Evolutionary conservation across 2,329 filamentous ascomycete species (phyloP).

Genomic region (Emergomyces africanus): DNA sequence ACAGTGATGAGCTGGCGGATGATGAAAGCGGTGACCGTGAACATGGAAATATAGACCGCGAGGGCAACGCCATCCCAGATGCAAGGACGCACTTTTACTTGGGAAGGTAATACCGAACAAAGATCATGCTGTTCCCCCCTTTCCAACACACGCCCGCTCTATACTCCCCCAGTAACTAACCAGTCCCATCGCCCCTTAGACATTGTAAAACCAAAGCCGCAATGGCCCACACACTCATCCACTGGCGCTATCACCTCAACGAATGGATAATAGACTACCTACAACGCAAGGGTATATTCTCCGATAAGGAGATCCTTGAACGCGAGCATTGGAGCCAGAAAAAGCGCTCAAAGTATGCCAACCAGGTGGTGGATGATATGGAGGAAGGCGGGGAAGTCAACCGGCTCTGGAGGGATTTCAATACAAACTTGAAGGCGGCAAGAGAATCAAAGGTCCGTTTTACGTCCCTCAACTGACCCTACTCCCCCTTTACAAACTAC

Average conservation of each 20-base stretch:
- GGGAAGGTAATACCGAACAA: constrained; percentile 31
- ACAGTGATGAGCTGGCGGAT: constrained; percentile 26
- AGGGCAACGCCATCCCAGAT: constrained; percentile 35
- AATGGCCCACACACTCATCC: constrained; percentile 57
- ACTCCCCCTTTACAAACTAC: background rate
- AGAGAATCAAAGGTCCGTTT: constrained; percentile 35
- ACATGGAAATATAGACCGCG: constrained; percentile 30
- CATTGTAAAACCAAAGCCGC: constrained; percentile 53
- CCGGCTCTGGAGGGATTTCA: constrained; percentile 53
- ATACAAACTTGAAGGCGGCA: constrained; percentile 47
- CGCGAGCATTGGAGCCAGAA: constrained; percentile 49
- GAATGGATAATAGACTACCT: constrained; percentile 56
- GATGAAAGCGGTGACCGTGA: constrained; percentile 20
- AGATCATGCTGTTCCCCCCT: background rate
- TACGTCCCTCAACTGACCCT: background rate
- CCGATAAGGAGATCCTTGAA: constrained; percentile 44
- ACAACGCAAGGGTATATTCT: constrained; percentile 43
- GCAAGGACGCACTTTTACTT: constrained; percentile 38
- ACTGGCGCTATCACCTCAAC: constrained; percentile 67
- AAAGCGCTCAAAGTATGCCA: constrained; percentile 47
- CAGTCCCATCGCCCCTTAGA: constrained; percentile 12
- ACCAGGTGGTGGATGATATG: constrained; percentile 54
- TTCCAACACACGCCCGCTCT: background rate
- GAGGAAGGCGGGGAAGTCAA: constrained; percentile 44
- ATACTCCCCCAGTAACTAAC: background rate